Conservation (phyloP, 768 basidiomycete genomes). For the Cystobasidiopsis lactophilus region DNA sequence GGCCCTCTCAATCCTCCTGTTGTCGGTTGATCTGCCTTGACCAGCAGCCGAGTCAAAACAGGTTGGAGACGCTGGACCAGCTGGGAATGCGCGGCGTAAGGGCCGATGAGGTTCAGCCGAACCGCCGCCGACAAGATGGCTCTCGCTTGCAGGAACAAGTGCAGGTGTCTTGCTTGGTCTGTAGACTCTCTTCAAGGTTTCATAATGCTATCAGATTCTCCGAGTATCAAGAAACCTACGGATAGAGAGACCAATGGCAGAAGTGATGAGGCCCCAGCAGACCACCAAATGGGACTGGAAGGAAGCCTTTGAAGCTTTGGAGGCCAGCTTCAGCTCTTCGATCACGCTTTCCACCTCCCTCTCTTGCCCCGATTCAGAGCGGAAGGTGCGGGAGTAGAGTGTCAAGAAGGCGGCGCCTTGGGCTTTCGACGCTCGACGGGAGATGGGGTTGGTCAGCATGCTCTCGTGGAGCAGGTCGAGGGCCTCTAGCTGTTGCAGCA, state of each 20-base stretch:
- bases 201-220: not conserved
- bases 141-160: slow-evolving; percentile 79
- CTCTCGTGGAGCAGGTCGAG: slow-evolving; percentile 61
- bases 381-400: slow-evolving; percentile 62
- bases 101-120: slow-evolving; percentile 72
- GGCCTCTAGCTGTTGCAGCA: slow-evolving; percentile 11
- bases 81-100: slow-evolving; percentile 75
- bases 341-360: slow-evolving; percentile 29
- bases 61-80: slow-evolving; percentile 50
- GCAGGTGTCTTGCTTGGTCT: slow-evolving; percentile 69
- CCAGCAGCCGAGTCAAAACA: slow-evolving; percentile 38
- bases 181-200: slow-evolving; percentile 1
- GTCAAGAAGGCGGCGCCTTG: slow-evolving; percentile 86
- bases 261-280: slow-evolving; percentile 74
- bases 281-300: slow-evolving; percentile 56
- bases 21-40: slow-evolving; percentile 26
- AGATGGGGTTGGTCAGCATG: slow-evolving; percentile 74
- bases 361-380: not conserved
- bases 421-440: slow-evolving; percentile 61
- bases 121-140: slow-evolving; percentile 77
- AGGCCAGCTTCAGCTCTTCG: slow-evolving; percentile 42
- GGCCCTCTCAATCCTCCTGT: not conserved
- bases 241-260: slow-evolving; percentile 42
- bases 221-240: slow-evolving; percentile 34
- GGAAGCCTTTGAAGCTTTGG: slow-evolving; percentile 40